A percentile compares a stretch with the other conserved stretches of the same genome.
phyloP scores from a whole-genome alignment of 345 rosid species.

The Lepidium didymum region DNA sequence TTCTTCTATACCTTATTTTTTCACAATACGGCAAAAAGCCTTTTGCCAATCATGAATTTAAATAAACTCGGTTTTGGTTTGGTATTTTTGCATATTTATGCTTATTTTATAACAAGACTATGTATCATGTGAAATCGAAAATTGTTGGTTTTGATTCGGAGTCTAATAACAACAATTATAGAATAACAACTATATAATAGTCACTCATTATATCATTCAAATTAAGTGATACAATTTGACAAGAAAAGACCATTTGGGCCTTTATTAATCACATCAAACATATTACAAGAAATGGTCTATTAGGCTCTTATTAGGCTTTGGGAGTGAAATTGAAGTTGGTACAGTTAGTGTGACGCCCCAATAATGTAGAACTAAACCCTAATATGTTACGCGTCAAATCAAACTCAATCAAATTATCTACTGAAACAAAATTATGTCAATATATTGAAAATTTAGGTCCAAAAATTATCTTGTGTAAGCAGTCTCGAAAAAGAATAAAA shows the following conservation, averaged over 20 bases:
- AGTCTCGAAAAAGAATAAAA: no score
- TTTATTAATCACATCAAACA: no score
- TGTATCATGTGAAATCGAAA: no score
- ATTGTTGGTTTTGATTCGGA: no score
- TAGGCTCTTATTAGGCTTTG: constrained; percentile 11
- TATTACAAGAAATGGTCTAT: background rate
- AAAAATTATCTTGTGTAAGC: no score
- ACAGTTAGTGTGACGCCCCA: constrained; percentile 48
- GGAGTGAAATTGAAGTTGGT: constrained; percentile 66
- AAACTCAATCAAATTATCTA: constrained; percentile 48
- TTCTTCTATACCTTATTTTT: background rate
- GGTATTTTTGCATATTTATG: background rate
- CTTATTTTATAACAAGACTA: background rate
- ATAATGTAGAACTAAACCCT: constrained; percentile 56
- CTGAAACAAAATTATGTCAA: no score
- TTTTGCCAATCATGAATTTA: no score
- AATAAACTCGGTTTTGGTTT: background rate
- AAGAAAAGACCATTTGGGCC: no score
- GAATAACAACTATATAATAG: background rate
- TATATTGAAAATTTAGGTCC: no score
- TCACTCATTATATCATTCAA: background rate
- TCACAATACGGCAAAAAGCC: background rate
- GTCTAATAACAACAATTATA: no score
- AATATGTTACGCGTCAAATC: constrained; percentile 52
- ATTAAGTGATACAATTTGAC: background rate